A percentile compares a stretch with the other conserved stretches of the same genome.
These are phyloP conservation scores for Aspergillus olivimuriae DNA, from an alignment of 495 filamentous ascomycete genomes.

Conservation along the genomic window DNA sequence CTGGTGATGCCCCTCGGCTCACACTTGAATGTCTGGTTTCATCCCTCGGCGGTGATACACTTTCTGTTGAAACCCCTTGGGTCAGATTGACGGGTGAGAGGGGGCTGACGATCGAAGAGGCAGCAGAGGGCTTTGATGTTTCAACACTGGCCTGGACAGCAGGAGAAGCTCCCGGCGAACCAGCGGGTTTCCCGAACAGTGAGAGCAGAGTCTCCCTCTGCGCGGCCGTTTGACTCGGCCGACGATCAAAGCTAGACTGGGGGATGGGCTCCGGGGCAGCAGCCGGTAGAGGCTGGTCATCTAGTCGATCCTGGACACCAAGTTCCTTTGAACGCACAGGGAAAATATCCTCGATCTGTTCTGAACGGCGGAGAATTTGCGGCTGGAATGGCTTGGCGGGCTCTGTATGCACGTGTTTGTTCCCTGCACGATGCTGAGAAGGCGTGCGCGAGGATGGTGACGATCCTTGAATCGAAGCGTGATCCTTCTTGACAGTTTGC, in stretches of 20 bases:
- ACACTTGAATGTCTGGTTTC: slow-evolving; percentile 40
- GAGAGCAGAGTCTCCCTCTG: slow-evolving; percentile 65
- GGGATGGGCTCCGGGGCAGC: slow-evolving; percentile 5
- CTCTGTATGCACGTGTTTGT: slow-evolving; percentile 20
- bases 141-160: slow-evolving; percentile 20
- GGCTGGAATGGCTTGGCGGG: slow-evolving; percentile 49
- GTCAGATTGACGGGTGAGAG: slow-evolving; percentile 35
- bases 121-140: slow-evolving; percentile 14
- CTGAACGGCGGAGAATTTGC: slow-evolving; percentile 52
- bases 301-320: slow-evolving; percentile 10
- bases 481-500: slow-evolving; percentile 29
- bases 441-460: slow-evolving; percentile 12
- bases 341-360: slow-evolving; percentile 25
- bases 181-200: slow-evolving; percentile 57
- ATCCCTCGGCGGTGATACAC: slow-evolving; percentile 31
- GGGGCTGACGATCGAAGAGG: slow-evolving; percentile 38
- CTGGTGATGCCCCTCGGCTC: slow-evolving; percentile 51
- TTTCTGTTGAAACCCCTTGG: slow-evolving; percentile 35
- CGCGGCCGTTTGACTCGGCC: slow-evolving; percentile 45
- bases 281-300: background rate
- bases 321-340: slow-evolving; percentile 14
- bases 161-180: slow-evolving; percentile 19
- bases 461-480: slow-evolving; percentile 10
- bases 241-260: slow-evolving; percentile 27
- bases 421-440: slow-evolving; percentile 11